phyloP scores from a whole-genome alignment of 2,329 filamentous ascomycete genomes.

The Curvularia sp. region DNA sequence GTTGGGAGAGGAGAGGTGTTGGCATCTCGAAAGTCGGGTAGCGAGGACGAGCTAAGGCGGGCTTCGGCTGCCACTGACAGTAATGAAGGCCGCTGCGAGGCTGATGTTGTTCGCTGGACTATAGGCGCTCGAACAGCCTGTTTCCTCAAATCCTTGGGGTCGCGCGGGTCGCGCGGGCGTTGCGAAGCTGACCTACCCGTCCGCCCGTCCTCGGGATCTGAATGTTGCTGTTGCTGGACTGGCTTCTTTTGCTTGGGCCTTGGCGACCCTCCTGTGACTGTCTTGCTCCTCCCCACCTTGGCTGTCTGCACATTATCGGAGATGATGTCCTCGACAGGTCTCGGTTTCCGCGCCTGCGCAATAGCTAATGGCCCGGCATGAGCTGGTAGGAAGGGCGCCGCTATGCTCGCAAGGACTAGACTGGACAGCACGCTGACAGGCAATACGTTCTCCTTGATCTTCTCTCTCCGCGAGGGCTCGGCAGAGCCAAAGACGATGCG shows the following conservation, averaged over 20 bases:
- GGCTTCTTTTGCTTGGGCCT: conserved; percentile 54
- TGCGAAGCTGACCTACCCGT: conserved; percentile 51
- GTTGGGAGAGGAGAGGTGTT: conserved; percentile 49
- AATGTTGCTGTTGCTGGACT: conserved; percentile 46
- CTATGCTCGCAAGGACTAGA: conserved; percentile 78
- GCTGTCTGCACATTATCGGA: conserved; percentile 64
- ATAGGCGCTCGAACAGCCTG: conserved; percentile 37
- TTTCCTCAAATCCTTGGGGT: conserved; percentile 40
- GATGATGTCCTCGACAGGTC: conserved; percentile 67
- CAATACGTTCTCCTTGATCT: conserved; percentile 81
- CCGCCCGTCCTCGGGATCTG: conserved; percentile 48
- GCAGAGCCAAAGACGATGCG: conserved; percentile 83
- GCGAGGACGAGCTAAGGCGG: conserved; percentile 71
- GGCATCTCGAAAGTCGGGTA: conserved; percentile 67
- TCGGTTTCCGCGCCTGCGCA: conserved; percentile 79
- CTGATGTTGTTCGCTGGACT: conserved; percentile 34
- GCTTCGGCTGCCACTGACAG: conserved; percentile 66
- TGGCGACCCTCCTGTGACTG: conserved; percentile 61
- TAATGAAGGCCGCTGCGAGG: conserved; percentile 55
- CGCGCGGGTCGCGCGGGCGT: conserved; percentile 33
- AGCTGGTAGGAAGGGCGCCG: conserved; percentile 75
- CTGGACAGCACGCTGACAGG: conserved; percentile 83
- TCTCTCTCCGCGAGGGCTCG: conserved; percentile 72
- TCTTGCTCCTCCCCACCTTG: conserved; percentile 73
- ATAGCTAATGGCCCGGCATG: conserved; percentile 83